Conservation (phyloP, 176 grass and related monocot genomes). For the Echinochloa phyllopogon region DNA sequence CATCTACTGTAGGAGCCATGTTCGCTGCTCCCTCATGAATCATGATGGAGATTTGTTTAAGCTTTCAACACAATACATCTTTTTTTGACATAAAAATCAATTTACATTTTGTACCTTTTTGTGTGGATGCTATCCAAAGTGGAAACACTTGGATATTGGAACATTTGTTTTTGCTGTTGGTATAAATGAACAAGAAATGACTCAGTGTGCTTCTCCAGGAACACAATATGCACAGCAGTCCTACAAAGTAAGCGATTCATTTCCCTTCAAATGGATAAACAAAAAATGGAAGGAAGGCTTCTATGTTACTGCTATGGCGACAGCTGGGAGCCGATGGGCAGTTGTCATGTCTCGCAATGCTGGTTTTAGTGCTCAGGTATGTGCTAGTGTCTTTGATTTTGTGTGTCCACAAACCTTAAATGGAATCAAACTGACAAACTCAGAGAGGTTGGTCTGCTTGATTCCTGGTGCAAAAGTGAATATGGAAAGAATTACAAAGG, state of each 20-base stretch:
- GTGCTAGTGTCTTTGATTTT: conserved; percentile 24
- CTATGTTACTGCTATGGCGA: conserved; percentile 93
- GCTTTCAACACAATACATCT: background rate
- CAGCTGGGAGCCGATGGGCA: conserved; percentile 90
- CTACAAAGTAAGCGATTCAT: conserved; percentile 96
- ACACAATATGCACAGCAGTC: conserved; percentile 91
- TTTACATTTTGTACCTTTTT: background rate
- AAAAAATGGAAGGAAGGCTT: conserved; percentile 99
- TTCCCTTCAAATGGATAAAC: conserved; percentile 99
- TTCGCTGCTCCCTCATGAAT: background rate
- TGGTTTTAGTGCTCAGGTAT: conserved; percentile 90
- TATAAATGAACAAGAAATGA: conserved; percentile 47
- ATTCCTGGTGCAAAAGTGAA: background rate
- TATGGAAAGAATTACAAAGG: conserved; percentile 12
- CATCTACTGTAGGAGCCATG: conserved; percentile 12
- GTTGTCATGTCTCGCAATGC: conserved; percentile 95
- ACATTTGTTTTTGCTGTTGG: conserved; percentile 21
- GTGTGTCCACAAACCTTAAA: background rate
- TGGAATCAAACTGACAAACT: conserved; percentile 8
- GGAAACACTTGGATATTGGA: conserved; percentile 19
- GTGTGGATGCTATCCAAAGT: background rate
- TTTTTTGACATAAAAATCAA: background rate
- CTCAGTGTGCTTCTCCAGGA: conserved; percentile 56
- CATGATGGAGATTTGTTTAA: background rate
- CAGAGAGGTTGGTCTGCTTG: background rate